These are phyloP conservation scores for Globisporangium uncinulatum DNA, from an alignment of 352 stramenopile species.

Conservation along the genomic window DNA sequence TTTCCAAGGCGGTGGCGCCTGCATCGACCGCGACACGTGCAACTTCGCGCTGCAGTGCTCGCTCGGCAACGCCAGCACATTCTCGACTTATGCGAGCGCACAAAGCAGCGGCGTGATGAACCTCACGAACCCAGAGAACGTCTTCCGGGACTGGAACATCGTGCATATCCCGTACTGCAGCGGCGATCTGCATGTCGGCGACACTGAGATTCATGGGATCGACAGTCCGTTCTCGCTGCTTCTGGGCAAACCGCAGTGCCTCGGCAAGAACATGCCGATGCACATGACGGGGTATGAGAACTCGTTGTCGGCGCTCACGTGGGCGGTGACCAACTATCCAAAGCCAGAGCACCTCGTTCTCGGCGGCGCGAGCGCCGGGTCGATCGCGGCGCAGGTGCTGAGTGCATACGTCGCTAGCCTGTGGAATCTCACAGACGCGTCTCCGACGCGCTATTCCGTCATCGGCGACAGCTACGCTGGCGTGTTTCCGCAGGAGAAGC, in stretches of 20 bases:
- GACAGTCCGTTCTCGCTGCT: constrained; percentile 10
- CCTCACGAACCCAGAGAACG: constrained; percentile 27
- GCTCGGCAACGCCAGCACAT: constrained; percentile 17
- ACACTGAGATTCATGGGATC: constrained; percentile 3
- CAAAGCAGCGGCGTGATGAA: constrained; percentile 30
- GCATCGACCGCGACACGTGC: constrained; percentile 30
- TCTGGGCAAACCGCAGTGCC: constrained; percentile 17
- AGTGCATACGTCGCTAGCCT: constrained; percentile 21
- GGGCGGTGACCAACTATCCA: constrained; percentile 34
- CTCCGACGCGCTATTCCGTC: constrained; percentile 26
- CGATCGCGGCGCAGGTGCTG: constrained; percentile 29
- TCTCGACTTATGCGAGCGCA: constrained; percentile 21
- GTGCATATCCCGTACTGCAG: constrained; percentile 47
- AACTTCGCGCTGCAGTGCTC: constrained; percentile 31
- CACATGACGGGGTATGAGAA: constrained; percentile 34
- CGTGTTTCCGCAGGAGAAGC: constrained; percentile 22
- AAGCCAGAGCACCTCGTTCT: constrained; percentile 28
- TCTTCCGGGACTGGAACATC: constrained; percentile 46
- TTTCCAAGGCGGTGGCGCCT: constrained; percentile 35
- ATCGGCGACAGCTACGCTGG: constrained; percentile 39
- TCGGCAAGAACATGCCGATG: constrained; percentile 21
- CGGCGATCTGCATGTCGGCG: constrained; percentile 39
- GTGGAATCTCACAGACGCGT: constrained; percentile 35
- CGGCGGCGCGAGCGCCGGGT: constrained; percentile 26
- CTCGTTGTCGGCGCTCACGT: constrained; percentile 26